A percentile compares a stretch with the other conserved stretches of the same genome.
Evolutionary conservation across 2,329 filamentous ascomycete genomes (phyloP).

Genomic region (Neonectria coccinea): DNA sequence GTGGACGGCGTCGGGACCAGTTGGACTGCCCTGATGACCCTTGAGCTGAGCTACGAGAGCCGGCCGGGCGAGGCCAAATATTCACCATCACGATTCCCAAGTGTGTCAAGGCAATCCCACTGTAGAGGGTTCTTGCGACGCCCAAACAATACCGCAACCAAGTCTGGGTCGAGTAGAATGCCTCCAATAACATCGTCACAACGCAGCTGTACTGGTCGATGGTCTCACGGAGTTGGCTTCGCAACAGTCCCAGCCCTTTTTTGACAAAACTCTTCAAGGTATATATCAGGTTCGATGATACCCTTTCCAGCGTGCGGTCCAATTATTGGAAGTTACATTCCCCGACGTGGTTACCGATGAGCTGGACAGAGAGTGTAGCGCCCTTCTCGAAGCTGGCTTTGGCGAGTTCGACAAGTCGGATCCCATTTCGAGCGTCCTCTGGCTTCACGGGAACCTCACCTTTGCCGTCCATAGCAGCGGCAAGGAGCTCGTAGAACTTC

Average conservation of each 20-base stretch:
- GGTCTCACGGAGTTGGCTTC: background rate
- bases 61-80: background rate
- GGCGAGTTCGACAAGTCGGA: slow-evolving; percentile 2
- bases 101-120: background rate
- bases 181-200: background rate
- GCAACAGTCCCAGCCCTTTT: too few species aligned
- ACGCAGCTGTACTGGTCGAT: background rate
- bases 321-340: too few species aligned
- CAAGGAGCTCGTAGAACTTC: slow-evolving; percentile 5
- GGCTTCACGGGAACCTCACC: slow-evolving; percentile 5
- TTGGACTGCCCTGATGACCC: too few species aligned
- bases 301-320: too few species aligned
- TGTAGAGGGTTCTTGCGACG: background rate
- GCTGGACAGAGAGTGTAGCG: background rate
- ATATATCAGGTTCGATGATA: too few species aligned
- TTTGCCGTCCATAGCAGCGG: background rate
- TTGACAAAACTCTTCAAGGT: background rate
- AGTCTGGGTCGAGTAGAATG: background rate
- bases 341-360: too few species aligned
- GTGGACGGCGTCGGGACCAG: too few species aligned
- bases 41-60: too few species aligned
- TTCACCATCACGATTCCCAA: background rate
- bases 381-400: slow-evolving; percentile 2
- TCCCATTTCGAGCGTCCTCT: slow-evolving; percentile 1
- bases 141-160: background rate